Percentiles rank a stretch among this genome's conserved stretches.
These are phyloP conservation scores for Fusarium mangiferae DNA, from an alignment of 2,329 filamentous ascomycete species.

Conservation along the genomic window DNA sequence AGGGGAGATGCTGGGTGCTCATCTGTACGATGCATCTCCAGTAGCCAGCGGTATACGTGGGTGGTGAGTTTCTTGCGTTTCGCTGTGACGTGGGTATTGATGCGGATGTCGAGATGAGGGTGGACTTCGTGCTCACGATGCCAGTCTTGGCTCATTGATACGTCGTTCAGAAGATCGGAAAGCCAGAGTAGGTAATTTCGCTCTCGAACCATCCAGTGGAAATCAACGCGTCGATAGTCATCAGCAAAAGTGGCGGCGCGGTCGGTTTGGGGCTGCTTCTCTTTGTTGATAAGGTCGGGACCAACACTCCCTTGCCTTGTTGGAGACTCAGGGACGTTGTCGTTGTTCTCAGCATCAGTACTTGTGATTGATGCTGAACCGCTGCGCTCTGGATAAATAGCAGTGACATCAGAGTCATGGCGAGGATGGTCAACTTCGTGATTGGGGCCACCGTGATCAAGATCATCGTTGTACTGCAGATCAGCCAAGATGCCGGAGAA, in stretches of 20 bases:
- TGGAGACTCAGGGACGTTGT: neutral
- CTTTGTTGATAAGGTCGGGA: slow-evolving; percentile 13
- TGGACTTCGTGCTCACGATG: slow-evolving; percentile 50
- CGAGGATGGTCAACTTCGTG: neutral
- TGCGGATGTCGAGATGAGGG: slow-evolving; percentile 61
- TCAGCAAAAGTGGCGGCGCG: slow-evolving; percentile 45
- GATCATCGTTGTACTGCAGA: slow-evolving; percentile 59
- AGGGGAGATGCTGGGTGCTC: slow-evolving; percentile 62
- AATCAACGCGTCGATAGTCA: slow-evolving; percentile 63
- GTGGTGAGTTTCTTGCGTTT: slow-evolving; percentile 63
- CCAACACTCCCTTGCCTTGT: slow-evolving; percentile 3
- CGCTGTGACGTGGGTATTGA: slow-evolving; percentile 66
- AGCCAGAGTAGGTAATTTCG: slow-evolving; percentile 67
- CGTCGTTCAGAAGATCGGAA: slow-evolving; percentile 64
- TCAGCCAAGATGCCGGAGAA: slow-evolving; percentile 67
- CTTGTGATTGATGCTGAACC: neutral
- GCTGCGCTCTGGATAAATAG: neutral
- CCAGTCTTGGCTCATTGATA: slow-evolving; percentile 52
- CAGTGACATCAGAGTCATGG: slow-evolving; percentile 14
- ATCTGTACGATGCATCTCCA: slow-evolving; percentile 65
- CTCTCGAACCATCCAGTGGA: slow-evolving; percentile 70
- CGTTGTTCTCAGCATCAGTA: neutral
- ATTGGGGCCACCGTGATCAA: slow-evolving; percentile 46
- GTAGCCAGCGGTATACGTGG: slow-evolving; percentile 65
- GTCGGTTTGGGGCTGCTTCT: slow-evolving; percentile 26